Evolutionary conservation across 805 yeast genomes (phyloP).

Genomic region (Isabelozyma heimii): DNA sequence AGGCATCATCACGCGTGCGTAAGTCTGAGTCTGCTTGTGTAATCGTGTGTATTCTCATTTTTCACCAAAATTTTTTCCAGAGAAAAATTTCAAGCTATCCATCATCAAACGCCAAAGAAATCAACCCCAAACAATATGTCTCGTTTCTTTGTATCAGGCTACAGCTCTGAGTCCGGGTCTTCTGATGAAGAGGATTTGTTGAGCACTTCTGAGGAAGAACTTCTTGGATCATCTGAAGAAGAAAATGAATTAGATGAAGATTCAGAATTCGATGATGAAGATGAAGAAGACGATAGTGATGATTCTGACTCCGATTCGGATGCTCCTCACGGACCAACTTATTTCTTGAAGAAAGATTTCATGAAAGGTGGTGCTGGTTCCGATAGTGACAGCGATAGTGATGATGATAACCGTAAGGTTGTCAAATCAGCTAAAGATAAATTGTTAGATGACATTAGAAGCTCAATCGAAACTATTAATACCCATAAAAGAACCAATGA

Average conservation of each 20-base stretch:
- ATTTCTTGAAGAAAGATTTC: conserved; percentile 51
- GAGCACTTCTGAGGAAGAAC: conserved; percentile 60
- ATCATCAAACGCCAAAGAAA: conserved; percentile 6
- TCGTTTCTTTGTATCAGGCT: conserved; percentile 77
- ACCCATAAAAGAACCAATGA: conserved; percentile 66
- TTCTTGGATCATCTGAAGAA: conserved; percentile 45
- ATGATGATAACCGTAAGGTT: conserved; percentile 74
- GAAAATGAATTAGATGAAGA: conserved; percentile 34
- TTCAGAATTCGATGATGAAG: conserved; percentile 49
- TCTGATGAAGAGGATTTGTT: conserved; percentile 50
- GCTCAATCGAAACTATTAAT: conserved; percentile 63
- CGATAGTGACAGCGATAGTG: conserved; percentile 46
- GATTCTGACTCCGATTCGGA: conserved; percentile 35
- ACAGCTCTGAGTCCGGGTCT: conserved; percentile 55
- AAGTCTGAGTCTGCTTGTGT: conserved; percentile 4
- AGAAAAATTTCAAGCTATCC: conserved; percentile 12
- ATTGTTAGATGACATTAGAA: conserved; percentile 80
- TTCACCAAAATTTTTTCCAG: conserved; percentile 10
- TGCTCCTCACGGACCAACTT: conserved; percentile 48
- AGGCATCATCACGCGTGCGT: conserved; percentile 6
- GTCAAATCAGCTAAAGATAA: conserved; percentile 94
- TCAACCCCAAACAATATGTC: conserved; percentile 54
- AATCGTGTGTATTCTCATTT: conserved; percentile 4
- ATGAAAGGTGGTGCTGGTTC: conserved; percentile 39
- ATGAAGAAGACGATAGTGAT: conserved; percentile 34